Base-by-base conservation (phyloP, 345 rosid species). In the Syzygium aromaticum region DNA sequence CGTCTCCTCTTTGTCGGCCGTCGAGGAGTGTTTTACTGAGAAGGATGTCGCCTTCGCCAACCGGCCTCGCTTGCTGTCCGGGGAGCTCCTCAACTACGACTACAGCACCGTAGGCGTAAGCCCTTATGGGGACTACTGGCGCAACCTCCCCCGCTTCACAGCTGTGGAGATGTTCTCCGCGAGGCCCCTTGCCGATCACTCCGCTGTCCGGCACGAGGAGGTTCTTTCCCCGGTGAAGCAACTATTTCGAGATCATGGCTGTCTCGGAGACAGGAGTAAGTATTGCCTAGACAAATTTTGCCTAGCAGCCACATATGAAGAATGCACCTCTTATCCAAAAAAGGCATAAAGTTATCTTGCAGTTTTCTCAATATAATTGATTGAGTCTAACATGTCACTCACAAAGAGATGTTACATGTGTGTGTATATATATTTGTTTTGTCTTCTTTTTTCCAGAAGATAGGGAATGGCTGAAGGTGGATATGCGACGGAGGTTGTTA, bases 131-230 rank as follows among this genome's bases (percentile, higher is more conserved):
- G 82, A 59, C 19, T 85, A 63, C 33, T 90, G 91, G 91, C 88
- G 89, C 52, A 89, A 86, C 86, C 88, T 90, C n/a, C 83, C 91
- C 77, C 89, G 90, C 30, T 59, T 90, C 67, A 54, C 91, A 52
- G 59, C 87, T 27, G 30, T 86, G 23, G 89, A 91, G 52, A 77
- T 91, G 22, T 87, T 91, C 90, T 91, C 90, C 7, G 40, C 84
- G 1, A 86, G 77, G 13, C 86, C 89, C 8, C 87, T 90, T 78
- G 54, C 87, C 52, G 77, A 86, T 43, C 85, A 82, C 33, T 11
- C 67, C 7, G 16, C 22, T 30, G 84, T 86, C 57, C 87, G 91
- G 16, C 59, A 6, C 27, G 83, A 88, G 15, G 89, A 90, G 88
- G 61, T 85, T 53, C 86, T 53, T 67, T 82, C 53, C 67, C 51